Evolutionary conservation across 2,329 filamentous ascomycete species (phyloP), one percentile per base, ranked within the genome.

Genomic region (Alternaria arbusti): DNA sequence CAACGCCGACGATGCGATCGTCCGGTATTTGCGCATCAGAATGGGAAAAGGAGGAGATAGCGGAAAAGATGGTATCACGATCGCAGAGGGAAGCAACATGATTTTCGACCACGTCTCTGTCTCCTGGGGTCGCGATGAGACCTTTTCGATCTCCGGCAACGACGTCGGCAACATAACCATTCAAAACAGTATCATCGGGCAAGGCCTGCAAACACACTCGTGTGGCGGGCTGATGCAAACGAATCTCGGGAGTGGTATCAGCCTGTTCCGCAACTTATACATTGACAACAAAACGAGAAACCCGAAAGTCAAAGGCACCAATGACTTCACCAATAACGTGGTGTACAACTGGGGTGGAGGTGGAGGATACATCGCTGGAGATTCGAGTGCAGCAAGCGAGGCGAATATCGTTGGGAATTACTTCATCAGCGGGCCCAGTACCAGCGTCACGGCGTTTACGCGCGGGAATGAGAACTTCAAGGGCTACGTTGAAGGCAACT

Each of bases 231-330:
- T 86, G 17, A 84, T 86, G 71, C 82, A 86, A 73, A 85, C 84
- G 2, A 65, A 70, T 43, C 77, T 84, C 23, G 82, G 82, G 9
- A 73, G 74, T 51, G 84, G 84, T 11, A 75, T 86, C 32, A 84
- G 82, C 15, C 79, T 86, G 5, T 86, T 87, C 73, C 79, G 85
- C 5, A 87, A 87, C 68, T 71, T 88, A 30, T 88, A 86, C 70
- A 84, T 87, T 58, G 85, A 87, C 64, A 87, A 86, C 66, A 86
- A 88, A 71, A 88, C 85, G 10, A 81, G 86, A 2, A 86, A 87
- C 62, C 85, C 86, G 1, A 87, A 87, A 63, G 84, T 86, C 52
- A 88, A 88, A 71, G 85, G 85, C 1, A 81, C 84, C 4, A 87
- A 87, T 23, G 85, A 87, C 67, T 87, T 86, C 61, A 80, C 78